phyloP scores from a whole-genome alignment of 768 basidiomycete species.

The Suillus americanus region DNA sequence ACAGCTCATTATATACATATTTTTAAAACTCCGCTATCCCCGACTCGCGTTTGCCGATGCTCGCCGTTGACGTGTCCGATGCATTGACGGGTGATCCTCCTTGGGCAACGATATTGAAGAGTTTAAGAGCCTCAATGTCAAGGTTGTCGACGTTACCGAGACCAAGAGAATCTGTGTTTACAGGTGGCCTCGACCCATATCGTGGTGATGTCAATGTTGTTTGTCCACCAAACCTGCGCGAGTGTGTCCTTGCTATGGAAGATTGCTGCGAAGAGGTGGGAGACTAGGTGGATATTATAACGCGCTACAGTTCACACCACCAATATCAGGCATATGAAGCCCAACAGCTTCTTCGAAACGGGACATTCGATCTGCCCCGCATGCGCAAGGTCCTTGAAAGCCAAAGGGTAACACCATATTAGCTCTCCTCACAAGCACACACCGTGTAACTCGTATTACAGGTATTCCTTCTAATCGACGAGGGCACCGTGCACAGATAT shows the following conservation, averaged over 20 bases:
- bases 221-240: constrained; percentile 70
- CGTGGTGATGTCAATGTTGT: constrained; percentile 60
- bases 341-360: constrained; percentile 65
- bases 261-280: constrained; percentile 78
- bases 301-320: constrained; percentile 8
- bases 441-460: constrained; percentile 27
- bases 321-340: constrained; percentile 59
- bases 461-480: constrained; percentile 76
- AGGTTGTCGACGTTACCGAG: constrained; percentile 48
- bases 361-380: constrained; percentile 69
- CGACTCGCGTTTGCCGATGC: constrained; percentile 15
- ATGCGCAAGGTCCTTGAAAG: constrained; percentile 67
- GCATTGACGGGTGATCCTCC: not conserved
- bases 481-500: constrained; percentile 70
- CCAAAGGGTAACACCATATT: constrained; percentile 50
- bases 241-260: constrained; percentile 77
- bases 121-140: constrained; percentile 36
- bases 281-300: not conserved
- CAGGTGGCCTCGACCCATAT: constrained; percentile 64
- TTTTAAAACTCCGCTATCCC: constrained; percentile 27
- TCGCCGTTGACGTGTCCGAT: constrained; percentile 16
- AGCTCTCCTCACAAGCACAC: not conserved
- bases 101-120: not conserved
- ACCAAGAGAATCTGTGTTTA: constrained; percentile 67
- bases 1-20: constrained; percentile 25